phyloP scores from a whole-genome alignment of 495 filamentous ascomycete species.

The Achaetomiella virescens region DNA sequence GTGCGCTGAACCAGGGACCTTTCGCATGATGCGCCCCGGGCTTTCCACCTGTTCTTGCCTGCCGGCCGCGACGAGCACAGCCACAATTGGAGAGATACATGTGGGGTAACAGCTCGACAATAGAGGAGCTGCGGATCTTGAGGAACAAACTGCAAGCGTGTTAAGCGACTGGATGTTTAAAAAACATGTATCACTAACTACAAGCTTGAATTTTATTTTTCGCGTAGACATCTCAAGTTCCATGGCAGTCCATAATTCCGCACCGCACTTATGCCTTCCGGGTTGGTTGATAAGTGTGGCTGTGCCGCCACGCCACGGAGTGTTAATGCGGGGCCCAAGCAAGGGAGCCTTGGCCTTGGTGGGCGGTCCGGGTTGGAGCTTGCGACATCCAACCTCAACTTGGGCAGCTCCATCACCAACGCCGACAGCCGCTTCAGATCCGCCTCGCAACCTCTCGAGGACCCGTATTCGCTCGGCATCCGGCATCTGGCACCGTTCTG shows the following conservation, averaged over 20 bases:
- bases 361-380: conserved; percentile 20
- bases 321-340: conserved; percentile 17
- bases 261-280: conserved; percentile 1
- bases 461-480: conserved; percentile 11
- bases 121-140: neutral
- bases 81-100: conserved; percentile 5
- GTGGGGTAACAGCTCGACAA: neutral
- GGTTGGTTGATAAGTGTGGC: conserved; percentile 21
- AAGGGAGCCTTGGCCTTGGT: conserved; percentile 10
- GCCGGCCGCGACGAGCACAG: conserved; percentile 4
- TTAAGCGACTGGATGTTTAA: no score
- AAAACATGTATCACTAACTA: no score
- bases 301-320: conserved; percentile 12
- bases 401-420: conserved; percentile 14
- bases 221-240: neutral
- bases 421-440: conserved; percentile 10
- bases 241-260: neutral
- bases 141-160: neutral
- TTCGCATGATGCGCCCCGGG: neutral
- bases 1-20: neutral
- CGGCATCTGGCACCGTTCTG: conserved; percentile 16
- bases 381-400: conserved; percentile 15
- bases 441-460: neutral
- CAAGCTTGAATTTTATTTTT: no score
- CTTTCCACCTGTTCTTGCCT: neutral